These are phyloP conservation scores for Chaetomium globosum DNA, from an alignment of 2,329 filamentous ascomycete species.

Conservation along the genomic window DNA sequence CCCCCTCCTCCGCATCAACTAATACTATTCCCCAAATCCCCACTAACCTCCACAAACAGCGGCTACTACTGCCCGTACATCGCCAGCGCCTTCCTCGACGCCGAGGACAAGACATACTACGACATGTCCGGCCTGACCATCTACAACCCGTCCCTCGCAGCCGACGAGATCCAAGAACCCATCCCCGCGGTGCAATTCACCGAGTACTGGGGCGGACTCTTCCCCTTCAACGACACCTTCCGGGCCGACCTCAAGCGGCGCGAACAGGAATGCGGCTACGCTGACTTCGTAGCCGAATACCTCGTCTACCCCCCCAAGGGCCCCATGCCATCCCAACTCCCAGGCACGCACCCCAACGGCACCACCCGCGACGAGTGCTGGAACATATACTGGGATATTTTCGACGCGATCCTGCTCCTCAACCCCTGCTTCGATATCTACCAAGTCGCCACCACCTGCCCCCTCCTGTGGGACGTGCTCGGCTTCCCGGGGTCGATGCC, in stretches of 20 bases:
- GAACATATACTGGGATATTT: slow-evolving; percentile 58
- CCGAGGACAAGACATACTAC: slow-evolving; percentile 66
- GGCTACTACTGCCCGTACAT: slow-evolving; percentile 73
- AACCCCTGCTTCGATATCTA: slow-evolving; percentile 85
- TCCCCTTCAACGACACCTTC: slow-evolving; percentile 65
- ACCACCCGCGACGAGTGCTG: slow-evolving; percentile 54
- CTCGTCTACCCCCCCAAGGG: slow-evolving; percentile 70
- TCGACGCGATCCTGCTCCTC: slow-evolving; percentile 53
- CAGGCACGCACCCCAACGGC: slow-evolving; percentile 48
- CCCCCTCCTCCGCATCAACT: neutral
- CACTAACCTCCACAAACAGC: slow-evolving; percentile 25
- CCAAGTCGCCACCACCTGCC: slow-evolving; percentile 72
- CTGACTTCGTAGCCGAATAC: slow-evolving; percentile 60
- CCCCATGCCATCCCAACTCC: slow-evolving; percentile 54
- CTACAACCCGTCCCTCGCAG: slow-evolving; percentile 69
- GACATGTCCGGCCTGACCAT: slow-evolving; percentile 70
- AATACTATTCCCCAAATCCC: neutral
- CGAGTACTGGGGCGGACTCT: slow-evolving; percentile 61
- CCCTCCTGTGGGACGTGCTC: slow-evolving; percentile 68
- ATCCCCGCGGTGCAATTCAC: slow-evolving; percentile 61
- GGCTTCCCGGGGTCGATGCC: slow-evolving; percentile 66
- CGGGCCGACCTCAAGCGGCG: slow-evolving; percentile 54
- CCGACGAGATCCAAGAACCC: slow-evolving; percentile 48
- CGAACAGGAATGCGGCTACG: slow-evolving; percentile 64
- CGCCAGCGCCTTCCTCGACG: slow-evolving; percentile 70